These are phyloP conservation scores for Malus fusca DNA, from an alignment of 306 rosid genomes.

Conservation along the genomic window DNA sequence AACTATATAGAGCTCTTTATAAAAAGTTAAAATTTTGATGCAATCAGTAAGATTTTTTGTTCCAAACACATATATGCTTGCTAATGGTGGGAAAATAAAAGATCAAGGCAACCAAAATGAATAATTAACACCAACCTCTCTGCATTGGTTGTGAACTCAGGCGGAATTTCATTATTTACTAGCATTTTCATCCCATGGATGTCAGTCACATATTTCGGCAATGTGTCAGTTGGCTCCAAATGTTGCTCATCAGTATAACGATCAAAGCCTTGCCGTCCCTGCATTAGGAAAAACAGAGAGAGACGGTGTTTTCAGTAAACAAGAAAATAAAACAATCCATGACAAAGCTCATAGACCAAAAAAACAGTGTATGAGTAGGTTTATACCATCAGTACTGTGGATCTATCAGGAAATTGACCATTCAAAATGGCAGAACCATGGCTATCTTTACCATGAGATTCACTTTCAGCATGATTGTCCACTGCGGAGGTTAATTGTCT, in stretches of 20 bases:
- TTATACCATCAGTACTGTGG: conserved; percentile 50
- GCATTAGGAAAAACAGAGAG: conserved; percentile 7
- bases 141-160: conserved; percentile 14
- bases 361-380: conserved; percentile 16
- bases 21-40: no score
- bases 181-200: conserved; percentile 17
- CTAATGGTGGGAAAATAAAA: conserved; percentile 2
- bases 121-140: conserved; percentile 32
- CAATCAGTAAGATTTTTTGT: neutral
- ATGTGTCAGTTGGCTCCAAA: conserved; percentile 28
- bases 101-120: neutral
- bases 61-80: neutral
- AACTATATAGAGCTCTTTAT: neutral
- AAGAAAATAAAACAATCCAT: conserved; percentile 1
- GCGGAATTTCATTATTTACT: conserved; percentile 18
- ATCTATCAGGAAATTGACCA: conserved; percentile 33
- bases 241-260: conserved; percentile 25
- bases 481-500: conserved; percentile 46
- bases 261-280: conserved; percentile 44
- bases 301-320: neutral
- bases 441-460: conserved; percentile 37
- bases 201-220: conserved; percentile 26
- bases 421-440: conserved; percentile 34
- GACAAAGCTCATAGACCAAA: neutral
- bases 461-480: conserved; percentile 38